phyloP scores from a whole-genome alignment of 768 basidiomycete genomes.

The Exidia glandulosa region DNA sequence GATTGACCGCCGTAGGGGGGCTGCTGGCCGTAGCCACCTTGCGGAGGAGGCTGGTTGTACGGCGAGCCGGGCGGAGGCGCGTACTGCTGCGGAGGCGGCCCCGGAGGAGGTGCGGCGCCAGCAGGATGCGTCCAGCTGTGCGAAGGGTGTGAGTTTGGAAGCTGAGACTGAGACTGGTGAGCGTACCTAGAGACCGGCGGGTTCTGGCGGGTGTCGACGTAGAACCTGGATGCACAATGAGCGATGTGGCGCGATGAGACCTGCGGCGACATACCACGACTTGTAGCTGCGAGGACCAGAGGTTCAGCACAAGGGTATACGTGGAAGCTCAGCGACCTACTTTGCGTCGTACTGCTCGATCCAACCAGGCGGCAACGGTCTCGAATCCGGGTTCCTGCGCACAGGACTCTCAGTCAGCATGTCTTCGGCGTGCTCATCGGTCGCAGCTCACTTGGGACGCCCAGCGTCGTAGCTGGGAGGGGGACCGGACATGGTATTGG shows the following conservation, averaged over 20 bases:
- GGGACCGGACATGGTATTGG: neutral
- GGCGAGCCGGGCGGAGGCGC: slow-evolving; percentile 36
- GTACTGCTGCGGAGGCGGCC: slow-evolving; percentile 26
- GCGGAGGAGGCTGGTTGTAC: slow-evolving; percentile 5
- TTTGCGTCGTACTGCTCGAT: slow-evolving; percentile 52
- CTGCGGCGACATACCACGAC: slow-evolving; percentile 39
- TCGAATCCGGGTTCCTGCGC: slow-evolving; percentile 37
- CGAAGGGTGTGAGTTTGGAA: slow-evolving; percentile 10
- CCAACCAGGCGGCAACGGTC: slow-evolving; percentile 47
- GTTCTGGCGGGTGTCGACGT: slow-evolving; percentile 52
- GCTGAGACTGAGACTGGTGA: neutral
- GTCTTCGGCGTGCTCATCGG: slow-evolving; percentile 17
- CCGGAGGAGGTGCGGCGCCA: slow-evolving; percentile 32
- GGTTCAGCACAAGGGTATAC: slow-evolving; percentile 10
- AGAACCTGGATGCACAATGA: slow-evolving; percentile 44
- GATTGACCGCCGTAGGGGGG: neutral
- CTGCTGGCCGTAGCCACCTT: slow-evolving; percentile 7
- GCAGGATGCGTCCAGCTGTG: slow-evolving; percentile 61
- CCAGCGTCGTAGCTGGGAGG: neutral
- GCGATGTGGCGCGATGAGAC: neutral
- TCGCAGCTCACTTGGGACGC: neutral
- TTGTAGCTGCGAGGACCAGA: slow-evolving; percentile 36
- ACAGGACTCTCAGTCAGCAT: slow-evolving; percentile 29
- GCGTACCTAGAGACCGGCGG: slow-evolving; percentile 30
- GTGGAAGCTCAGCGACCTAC: slow-evolving; percentile 28